A percentile compares a stretch with the other conserved stretches of the same genome.
Evolutionary conservation across 192 early-diverging fungal genomes (phyloP).

Genomic region (Coemansia sp.): DNA sequence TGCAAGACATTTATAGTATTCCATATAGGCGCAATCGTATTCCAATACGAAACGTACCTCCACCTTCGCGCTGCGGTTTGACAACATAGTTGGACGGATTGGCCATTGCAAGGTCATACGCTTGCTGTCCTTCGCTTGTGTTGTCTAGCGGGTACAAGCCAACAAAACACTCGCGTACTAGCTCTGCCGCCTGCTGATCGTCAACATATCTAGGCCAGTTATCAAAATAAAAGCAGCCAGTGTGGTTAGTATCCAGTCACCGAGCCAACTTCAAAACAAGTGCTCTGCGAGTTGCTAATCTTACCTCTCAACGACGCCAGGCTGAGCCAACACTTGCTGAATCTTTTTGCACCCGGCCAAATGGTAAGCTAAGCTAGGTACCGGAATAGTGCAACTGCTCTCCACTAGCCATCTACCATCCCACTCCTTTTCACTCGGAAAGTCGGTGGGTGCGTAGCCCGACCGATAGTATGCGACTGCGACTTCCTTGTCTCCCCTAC

Average conservation of each 20-base stretch:
- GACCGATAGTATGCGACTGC: constrained; percentile 89
- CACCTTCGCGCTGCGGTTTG: constrained; percentile 97
- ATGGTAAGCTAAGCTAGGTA: constrained; percentile 88
- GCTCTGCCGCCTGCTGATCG: constrained; percentile 48
- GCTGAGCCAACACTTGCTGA: constrained; percentile 85
- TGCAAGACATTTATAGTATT: neutral
- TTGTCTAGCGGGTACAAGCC: constrained; percentile 87
- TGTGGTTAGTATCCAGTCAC: neutral
- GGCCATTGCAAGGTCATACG: constrained; percentile 64
- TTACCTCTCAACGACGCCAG: constrained; percentile 81
- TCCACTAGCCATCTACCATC: constrained; percentile 84
- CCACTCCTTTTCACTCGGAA: constrained; percentile 85
- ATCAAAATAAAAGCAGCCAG: neutral
- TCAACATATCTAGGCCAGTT: constrained; percentile 42
- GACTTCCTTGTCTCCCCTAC: constrained; percentile 71
- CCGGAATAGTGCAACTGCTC: constrained; percentile 78
- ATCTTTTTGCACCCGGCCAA: constrained; percentile 95
- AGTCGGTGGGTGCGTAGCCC: constrained; percentile 88
- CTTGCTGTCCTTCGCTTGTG: constrained; percentile 63
- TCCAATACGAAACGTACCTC: constrained; percentile 50
- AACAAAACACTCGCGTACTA: constrained; percentile 77
- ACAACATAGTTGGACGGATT: constrained; percentile 76
- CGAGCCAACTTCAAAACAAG: neutral
- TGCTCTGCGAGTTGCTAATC: neutral
- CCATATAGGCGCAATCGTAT: constrained; percentile 49